phyloP scores from a whole-genome alignment of 306 rosid genomes.

The Parietaria judaica region DNA sequence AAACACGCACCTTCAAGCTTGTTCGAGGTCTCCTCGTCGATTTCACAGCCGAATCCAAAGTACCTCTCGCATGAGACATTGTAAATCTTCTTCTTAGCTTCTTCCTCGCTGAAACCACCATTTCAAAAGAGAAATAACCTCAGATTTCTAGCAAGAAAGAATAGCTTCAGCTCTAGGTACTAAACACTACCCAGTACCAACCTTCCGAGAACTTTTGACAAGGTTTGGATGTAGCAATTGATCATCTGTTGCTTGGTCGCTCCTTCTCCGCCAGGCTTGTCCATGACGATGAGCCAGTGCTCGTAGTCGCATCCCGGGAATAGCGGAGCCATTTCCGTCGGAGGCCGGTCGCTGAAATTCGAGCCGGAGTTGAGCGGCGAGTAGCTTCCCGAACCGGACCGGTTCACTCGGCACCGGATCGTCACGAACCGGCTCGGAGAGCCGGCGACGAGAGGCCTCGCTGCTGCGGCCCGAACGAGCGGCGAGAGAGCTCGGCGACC shows the following conservation, averaged over 20 bases:
- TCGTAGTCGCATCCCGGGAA: conserved; percentile 94
- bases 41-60: conserved; percentile 83
- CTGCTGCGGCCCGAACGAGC: conserved; percentile 29
- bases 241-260: conserved; percentile 83
- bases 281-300: conserved; percentile 97
- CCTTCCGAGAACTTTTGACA: conserved; percentile 72
- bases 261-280: conserved; percentile 80
- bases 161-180: not conserved
- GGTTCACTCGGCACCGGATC: conserved; percentile 58
- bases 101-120: conserved; percentile 52
- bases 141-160: no score
- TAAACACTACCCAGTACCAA: conserved; percentile 3
- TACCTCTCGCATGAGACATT: conserved; percentile 88
- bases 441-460: not conserved
- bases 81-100: conserved; percentile 85
- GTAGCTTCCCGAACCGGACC: conserved; percentile 61
- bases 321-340: conserved; percentile 93
- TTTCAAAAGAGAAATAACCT: not conserved
- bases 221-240: conserved; percentile 67
- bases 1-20: conserved; percentile 66
- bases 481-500: conserved; percentile 38
- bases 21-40: conserved; percentile 89
- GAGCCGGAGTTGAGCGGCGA: conserved; percentile 76
- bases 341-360: conserved; percentile 81
- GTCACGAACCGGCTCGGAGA: conserved; percentile 32